Evolutionary conservation across 345 rosid species (phyloP), one percentile per base, ranked within the genome.

Genomic region (Rhodamnia rubescens): DNA sequence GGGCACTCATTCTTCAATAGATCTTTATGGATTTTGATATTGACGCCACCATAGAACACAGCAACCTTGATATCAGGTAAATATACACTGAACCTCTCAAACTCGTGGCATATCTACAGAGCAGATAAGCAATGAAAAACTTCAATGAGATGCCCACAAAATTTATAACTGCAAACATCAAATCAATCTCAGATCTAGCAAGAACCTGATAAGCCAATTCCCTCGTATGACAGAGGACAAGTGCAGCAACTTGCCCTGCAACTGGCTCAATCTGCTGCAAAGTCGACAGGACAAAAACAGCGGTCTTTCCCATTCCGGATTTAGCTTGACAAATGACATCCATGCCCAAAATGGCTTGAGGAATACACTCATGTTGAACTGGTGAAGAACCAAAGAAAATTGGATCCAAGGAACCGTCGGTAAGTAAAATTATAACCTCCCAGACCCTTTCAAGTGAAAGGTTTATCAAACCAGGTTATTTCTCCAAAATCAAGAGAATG

Each of bases 311-410:
- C 99, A 97, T 97, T 50, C 99, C 99, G 74, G 99, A 97, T 88
- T 97, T 97, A 20, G 99, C 99, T 96, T 97, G 99, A 87, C 99
- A 97, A 86, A 97, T 94, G 89, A 98, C 99, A 85, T 98, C 98
- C 99, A 96, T 96, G 27, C 99, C 99, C 90, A 98, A 83, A 53
- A 96, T 96, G 83, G 99, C 99, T 96, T 98, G 99, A 49, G 99
- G 99, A 85, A 98, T 98, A 86, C 99, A 98, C 85, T 98, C 98
- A 53, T 98, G 99, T 98, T 98, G 99, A 89, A 98, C 99, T 95
- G 94, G 88, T 90, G 95, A 91, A 69, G 78, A 69, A 92, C 86
- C 91, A 94, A 96, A 97, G 88, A 93, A 96, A 96, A 95, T 90
- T 86, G 98, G 81, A 93, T 53, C 90, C 87, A 90, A 93, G 93